Evolutionary conservation across 139 green algal species (phyloP).

Genomic region (Asterochloris sp.): DNA sequence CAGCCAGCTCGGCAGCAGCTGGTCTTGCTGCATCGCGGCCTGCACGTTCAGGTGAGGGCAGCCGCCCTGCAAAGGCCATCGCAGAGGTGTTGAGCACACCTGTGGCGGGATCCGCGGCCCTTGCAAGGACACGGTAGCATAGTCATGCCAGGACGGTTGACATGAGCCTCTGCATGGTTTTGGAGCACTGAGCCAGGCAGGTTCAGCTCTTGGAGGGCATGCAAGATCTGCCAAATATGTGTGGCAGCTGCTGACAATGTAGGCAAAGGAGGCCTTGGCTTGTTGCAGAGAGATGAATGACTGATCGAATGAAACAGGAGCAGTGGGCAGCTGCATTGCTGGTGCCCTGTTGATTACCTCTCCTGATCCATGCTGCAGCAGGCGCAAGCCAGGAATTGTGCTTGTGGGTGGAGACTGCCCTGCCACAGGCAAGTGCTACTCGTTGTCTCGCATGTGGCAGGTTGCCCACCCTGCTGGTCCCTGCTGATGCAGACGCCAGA

Average conservation of each 20-base stretch:
- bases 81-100: no score
- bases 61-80: no score
- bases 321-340: not conserved
- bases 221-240: not conserved
- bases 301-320: no score
- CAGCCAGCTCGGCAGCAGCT: no score
- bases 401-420: not conserved
- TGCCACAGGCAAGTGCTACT: conserved; percentile 25
- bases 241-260: not conserved
- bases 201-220: not conserved
- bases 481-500: not conserved
- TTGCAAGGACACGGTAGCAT: no score
- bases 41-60: no score
- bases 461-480: not conserved
- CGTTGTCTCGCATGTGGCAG: not conserved
- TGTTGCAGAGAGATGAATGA: no score
- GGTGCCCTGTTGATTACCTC: not conserved
- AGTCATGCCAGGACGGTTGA: no score
- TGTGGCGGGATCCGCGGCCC: no score
- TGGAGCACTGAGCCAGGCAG: not conserved
- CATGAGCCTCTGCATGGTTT: not conserved
- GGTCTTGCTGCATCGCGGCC: no score
- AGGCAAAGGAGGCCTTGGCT: not conserved
- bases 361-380: not conserved
- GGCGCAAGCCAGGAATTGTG: not conserved